Evolutionary conservation across 345 rosid species (phyloP).

Genomic region (Erodium maritimum): DNA sequence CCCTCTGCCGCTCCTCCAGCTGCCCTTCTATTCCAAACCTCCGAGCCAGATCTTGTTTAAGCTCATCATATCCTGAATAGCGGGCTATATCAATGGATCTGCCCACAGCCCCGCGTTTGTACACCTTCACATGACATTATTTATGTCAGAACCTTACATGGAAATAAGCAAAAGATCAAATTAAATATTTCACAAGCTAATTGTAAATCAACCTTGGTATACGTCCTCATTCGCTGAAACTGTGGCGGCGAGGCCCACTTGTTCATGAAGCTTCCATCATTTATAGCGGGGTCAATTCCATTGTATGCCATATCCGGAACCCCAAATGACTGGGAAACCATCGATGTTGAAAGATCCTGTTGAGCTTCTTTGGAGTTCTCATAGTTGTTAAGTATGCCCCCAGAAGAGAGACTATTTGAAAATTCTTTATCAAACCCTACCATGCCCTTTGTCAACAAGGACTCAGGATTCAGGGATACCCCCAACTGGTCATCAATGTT

Average conservation of each 20-base stretch:
- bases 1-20: conserved; percentile 50
- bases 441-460: conserved; percentile 20
- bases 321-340: too few relatives aligned
- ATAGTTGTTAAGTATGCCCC: conserved; percentile 27
- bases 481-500: conserved; percentile 25
- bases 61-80: conserved; percentile 58
- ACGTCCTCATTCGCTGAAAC: conserved; percentile 50
- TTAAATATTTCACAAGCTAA: neutral
- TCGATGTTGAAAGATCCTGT: conserved; percentile 46
- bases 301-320: conserved; percentile 45
- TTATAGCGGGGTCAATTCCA: conserved; percentile 43
- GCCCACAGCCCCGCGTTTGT: conserved; percentile 78
- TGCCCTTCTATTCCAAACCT: conserved; percentile 79
- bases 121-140: conserved; percentile 30
- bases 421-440: too few relatives aligned
- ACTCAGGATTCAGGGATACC: conserved; percentile 27
- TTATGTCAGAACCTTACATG: conserved; percentile 6
- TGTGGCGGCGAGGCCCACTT: conserved; percentile 41
- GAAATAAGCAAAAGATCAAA: neutral
- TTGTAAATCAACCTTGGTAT: conserved; percentile 36
- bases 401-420: conserved; percentile 36
- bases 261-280: conserved; percentile 32
- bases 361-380: conserved; percentile 41
- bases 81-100: conserved; percentile 64
- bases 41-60: conserved; percentile 61